These are phyloP conservation scores for Teunomyces panamensis DNA, from an alignment of 805 yeast genomes.

Conservation along the genomic window DNA sequence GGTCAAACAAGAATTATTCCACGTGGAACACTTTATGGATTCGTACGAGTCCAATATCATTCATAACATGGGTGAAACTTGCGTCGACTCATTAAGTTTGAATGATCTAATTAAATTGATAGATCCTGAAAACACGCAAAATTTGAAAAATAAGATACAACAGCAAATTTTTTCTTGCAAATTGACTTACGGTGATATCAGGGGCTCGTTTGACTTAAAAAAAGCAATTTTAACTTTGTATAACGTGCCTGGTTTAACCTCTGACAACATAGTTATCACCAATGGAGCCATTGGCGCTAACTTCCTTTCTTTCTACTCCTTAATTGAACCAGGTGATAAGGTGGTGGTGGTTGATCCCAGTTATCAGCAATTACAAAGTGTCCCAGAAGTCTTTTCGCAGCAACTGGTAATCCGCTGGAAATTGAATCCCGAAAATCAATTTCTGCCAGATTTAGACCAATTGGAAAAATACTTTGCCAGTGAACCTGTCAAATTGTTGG, in stretches of 20 bases:
- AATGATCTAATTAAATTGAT: slow-evolving; percentile 6
- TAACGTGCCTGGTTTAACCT: slow-evolving; percentile 15
- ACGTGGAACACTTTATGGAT: slow-evolving; percentile 56
- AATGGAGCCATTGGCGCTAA: slow-evolving; percentile 60
- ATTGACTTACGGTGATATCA: slow-evolving; percentile 46
- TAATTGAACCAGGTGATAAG: slow-evolving; percentile 45
- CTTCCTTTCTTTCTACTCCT: slow-evolving; percentile 42
- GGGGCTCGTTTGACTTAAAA: slow-evolving; percentile 43
- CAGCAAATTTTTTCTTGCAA: slow-evolving; percentile 12
- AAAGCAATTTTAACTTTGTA: slow-evolving; percentile 35
- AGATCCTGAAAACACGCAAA: neutral
- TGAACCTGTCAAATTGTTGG: slow-evolving; percentile 41
- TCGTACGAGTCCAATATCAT: slow-evolving; percentile 38
- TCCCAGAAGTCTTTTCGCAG: slow-evolving; percentile 44
- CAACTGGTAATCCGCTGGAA: slow-evolving; percentile 33
- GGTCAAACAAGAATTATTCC: slow-evolving; percentile 47
- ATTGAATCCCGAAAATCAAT: slow-evolving; percentile 31
- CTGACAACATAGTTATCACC: slow-evolving; percentile 44
- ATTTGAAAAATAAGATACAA: neutral
- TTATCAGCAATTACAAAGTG: slow-evolving; percentile 49
- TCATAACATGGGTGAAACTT: slow-evolving; percentile 51
- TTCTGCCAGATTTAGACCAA: slow-evolving; percentile 32
- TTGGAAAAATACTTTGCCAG: slow-evolving; percentile 26
- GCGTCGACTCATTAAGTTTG: slow-evolving; percentile 45
- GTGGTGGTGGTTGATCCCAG: slow-evolving; percentile 48